Conservation (phyloP, 208 protist genomes). For the Leishmania tropica region DNA sequence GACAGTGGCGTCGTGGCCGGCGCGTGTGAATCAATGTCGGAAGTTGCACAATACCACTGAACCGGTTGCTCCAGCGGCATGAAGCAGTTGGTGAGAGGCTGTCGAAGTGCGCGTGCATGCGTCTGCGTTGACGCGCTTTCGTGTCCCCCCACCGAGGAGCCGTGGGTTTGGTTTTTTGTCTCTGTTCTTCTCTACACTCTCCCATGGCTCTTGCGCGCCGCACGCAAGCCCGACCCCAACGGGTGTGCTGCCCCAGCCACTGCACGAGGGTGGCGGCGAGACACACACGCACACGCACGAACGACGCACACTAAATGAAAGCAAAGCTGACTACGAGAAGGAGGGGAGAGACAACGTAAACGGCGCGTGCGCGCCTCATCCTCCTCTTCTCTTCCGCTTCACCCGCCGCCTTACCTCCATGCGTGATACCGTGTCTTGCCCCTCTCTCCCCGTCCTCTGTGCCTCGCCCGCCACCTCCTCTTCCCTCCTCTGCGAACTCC, state of each 20-base stretch:
- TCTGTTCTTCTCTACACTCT: background rate
- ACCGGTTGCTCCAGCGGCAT: constrained; percentile 42
- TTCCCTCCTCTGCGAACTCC: background rate
- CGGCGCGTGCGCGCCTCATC: no score
- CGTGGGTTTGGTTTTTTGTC: background rate
- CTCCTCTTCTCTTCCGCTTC: background rate
- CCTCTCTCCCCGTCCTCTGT: background rate
- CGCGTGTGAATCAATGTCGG: constrained; percentile 13
- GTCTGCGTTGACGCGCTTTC: background rate
- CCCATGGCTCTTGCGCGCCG: background rate
- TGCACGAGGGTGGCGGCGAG: background rate
- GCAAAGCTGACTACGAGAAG: no score
- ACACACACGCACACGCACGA: no score
- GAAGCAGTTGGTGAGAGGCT: constrained; percentile 40
- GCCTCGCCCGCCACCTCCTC: background rate
- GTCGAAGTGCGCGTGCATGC: background rate
- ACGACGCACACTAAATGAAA: background rate
- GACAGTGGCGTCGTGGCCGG: constrained; percentile 6
- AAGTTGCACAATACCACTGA: constrained; percentile 14
- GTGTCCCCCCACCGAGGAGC: background rate
- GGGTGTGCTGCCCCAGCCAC: background rate
- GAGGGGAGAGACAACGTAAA: no score
- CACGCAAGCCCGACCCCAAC: background rate
- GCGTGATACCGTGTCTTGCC: background rate
- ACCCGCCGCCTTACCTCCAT: background rate